Conservation (phyloP, 2,329 filamentous ascomycete species). For the Sporothrix schenckii region DNA sequence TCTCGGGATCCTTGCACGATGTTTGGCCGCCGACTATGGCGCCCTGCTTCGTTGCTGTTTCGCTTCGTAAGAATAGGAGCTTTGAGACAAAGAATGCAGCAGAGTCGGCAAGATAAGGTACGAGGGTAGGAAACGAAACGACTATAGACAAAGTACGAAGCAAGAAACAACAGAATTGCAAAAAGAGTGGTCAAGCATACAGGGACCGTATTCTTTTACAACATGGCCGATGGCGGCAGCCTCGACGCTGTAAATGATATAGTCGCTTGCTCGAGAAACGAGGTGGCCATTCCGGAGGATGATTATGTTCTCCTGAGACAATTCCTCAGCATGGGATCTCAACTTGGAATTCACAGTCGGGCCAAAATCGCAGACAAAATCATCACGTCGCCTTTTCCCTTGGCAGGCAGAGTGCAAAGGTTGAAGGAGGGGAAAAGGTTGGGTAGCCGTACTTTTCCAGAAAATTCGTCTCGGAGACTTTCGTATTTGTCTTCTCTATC, state of each 20-base stretch:
- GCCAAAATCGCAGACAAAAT: not conserved
- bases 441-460: constrained; percentile 70
- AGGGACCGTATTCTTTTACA: constrained; percentile 87
- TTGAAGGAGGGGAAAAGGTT: constrained; percentile 34
- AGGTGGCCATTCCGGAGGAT: constrained; percentile 93
- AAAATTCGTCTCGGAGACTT: constrained; percentile 77
- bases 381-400: constrained; percentile 34
- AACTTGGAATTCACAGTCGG: not conserved
- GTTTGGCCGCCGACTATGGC: constrained; percentile 98
- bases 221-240: constrained; percentile 86
- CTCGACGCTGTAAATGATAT: constrained; percentile 98
- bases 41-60: constrained; percentile 83
- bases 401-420: constrained; percentile 35
- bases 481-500: constrained; percentile 90
- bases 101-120: not conserved
- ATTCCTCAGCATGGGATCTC: constrained; percentile 51
- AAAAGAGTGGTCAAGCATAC: constrained; percentile 58
- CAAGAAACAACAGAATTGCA: constrained; percentile 31
- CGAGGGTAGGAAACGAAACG: not conserved
- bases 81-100: not conserved
- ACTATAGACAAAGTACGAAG: constrained; percentile 26
- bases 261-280: constrained; percentile 95
- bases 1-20: constrained; percentile 96
- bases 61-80: not conserved
- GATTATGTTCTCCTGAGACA: constrained; percentile 74